These are phyloP conservation scores for Globisporangium abappressorium DNA, from an alignment of 352 stramenopile genomes.

Conservation along the genomic window DNA sequence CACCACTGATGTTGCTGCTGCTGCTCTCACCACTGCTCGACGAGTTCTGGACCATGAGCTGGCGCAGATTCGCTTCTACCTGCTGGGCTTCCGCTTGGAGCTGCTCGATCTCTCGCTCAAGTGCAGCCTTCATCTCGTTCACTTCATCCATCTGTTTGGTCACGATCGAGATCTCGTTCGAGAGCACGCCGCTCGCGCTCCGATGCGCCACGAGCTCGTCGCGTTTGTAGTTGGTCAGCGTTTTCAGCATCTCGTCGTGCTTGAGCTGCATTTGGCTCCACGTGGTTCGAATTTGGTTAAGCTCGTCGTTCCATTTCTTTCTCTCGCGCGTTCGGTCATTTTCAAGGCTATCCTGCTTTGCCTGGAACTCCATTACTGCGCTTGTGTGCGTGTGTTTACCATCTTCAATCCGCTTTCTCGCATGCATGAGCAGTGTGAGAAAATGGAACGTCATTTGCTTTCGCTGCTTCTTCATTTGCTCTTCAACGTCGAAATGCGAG, in stretches of 20 bases:
- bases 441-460: conserved; percentile 58
- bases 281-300: conserved; percentile 24
- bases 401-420: conserved; percentile 29
- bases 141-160: conserved; percentile 77
- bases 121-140: conserved; percentile 43
- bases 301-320: conserved; percentile 27
- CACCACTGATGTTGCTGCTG: conserved; percentile 2
- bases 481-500: conserved; percentile 60
- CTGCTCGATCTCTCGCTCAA: conserved; percentile 59
- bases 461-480: conserved; percentile 52
- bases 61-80: conserved; percentile 50
- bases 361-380: conserved; percentile 8
- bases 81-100: conserved; percentile 56
- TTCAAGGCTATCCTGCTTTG: conserved; percentile 19
- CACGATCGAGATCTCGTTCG: conserved; percentile 74
- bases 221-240: conserved; percentile 77
- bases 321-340: conserved; percentile 25
- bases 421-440: conserved; percentile 44
- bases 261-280: conserved; percentile 37
- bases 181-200: conserved; percentile 64
- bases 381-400: conserved; percentile 7
- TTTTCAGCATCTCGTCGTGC: conserved; percentile 64
- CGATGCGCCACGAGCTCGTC: conserved; percentile 75
- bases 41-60: conserved; percentile 53
- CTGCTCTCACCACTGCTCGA: conserved; percentile 10